Evolutionary conservation across 805 yeast genomes (phyloP).

Genomic region (Wickerhamiella azymoides): DNA sequence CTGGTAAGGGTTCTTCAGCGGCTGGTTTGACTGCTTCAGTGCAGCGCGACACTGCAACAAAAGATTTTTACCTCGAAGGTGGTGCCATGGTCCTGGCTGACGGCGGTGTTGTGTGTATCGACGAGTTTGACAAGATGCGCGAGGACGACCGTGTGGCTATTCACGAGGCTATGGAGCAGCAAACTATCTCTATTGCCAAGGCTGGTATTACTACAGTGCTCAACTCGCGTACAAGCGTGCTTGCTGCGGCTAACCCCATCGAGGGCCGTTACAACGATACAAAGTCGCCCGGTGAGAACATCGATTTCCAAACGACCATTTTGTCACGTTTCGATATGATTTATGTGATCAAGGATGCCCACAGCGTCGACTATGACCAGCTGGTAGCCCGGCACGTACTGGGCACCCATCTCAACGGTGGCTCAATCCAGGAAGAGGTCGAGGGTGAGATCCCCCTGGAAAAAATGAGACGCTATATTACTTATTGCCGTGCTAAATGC

Average conservation of each 20-base stretch:
- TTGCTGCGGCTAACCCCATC: conserved; percentile 97
- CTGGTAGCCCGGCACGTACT: conserved; percentile 90
- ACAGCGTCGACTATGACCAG: conserved; percentile 69
- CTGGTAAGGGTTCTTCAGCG: conserved; percentile 98
- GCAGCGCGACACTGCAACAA: conserved; percentile 70
- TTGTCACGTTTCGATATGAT: conserved; percentile 98
- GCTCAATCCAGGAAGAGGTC: conserved; percentile 38
- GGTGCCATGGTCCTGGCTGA: conserved; percentile 99
- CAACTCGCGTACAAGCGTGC: conserved; percentile 88
- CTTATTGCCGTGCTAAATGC: conserved; percentile 76
- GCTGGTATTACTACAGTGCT: conserved; percentile 97
- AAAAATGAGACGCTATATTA: conserved; percentile 81
- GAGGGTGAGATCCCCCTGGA: conserved; percentile 79
- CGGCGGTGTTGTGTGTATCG: conserved; percentile 98
- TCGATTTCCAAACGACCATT: conserved; percentile 94
- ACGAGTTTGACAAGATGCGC: conserved; percentile 98
- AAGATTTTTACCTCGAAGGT: conserved; percentile 93
- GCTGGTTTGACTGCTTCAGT: conserved; percentile 99
- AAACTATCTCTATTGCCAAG: conserved; percentile 94
- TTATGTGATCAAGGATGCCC: conserved; percentile 91
- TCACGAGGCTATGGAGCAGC: conserved; percentile 99
- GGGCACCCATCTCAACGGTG: conserved; percentile 76
- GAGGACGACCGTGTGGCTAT: conserved; percentile 98
- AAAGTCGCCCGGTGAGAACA: conserved; percentile 94
- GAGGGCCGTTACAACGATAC: conserved; percentile 94